phyloP scores from a whole-genome alignment of 176 grass and related monocot genomes.

The Aechmea fasciata region DNA sequence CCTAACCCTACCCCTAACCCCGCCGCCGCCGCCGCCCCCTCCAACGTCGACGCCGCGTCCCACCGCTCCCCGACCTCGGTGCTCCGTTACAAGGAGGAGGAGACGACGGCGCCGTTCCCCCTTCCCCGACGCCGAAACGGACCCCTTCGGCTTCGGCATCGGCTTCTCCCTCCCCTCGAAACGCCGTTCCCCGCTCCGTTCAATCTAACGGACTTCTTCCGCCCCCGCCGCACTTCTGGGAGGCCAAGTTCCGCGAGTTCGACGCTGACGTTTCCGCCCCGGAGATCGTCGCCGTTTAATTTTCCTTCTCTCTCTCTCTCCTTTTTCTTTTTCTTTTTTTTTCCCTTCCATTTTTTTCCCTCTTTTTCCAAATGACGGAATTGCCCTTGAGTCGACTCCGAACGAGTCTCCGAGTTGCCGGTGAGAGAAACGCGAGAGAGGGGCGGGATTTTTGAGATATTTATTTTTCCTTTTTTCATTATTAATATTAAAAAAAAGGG shows the following conservation, averaged over 20 bases:
- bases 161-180: background rate
- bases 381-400: background rate
- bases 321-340: too few relatives aligned
- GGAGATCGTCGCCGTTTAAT: constrained; percentile 4
- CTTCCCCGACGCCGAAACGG: constrained; percentile 8
- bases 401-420: too few relatives aligned
- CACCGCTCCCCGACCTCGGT: constrained; percentile 1
- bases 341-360: too few relatives aligned
- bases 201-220: constrained; percentile 1
- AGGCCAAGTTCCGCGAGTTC: constrained; percentile 29
- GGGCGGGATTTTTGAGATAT: background rate
- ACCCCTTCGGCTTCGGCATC: background rate
- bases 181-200: background rate
- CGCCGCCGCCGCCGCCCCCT: background rate
- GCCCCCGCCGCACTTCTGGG: background rate
- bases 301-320: background rate
- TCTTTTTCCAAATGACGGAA: background rate
- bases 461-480: background rate
- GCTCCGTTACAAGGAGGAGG: background rate
- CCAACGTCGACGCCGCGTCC: background rate
- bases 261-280: constrained; percentile 31
- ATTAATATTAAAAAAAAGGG: background rate
- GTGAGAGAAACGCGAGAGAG: background rate
- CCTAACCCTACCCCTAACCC: background rate
- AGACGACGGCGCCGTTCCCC: background rate